phyloP scores from a whole-genome alignment of 148 eudicot species.

The Camellia granthamiana region DNA sequence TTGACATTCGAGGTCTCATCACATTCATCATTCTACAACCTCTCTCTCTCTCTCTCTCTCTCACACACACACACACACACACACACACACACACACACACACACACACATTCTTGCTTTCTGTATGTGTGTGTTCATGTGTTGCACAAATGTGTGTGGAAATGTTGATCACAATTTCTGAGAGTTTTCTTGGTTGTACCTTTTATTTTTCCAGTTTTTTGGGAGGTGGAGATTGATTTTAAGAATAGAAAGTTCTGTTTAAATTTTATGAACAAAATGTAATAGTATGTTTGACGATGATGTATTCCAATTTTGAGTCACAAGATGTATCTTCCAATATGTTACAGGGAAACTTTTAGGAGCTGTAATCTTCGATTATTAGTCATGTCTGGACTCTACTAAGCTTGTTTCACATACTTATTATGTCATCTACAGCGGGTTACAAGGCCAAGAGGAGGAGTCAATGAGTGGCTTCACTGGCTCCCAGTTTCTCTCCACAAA shows the following conservation, averaged over 20 bases:
- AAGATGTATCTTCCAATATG: background rate
- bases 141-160: background rate
- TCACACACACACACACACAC: background rate
- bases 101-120: too few species aligned
- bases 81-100: too few species aligned
- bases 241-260: background rate
- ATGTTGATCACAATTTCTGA: background rate
- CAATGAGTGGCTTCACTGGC: slow-evolving; percentile 94
- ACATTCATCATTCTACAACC: background rate
- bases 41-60: background rate
- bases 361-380: background rate
- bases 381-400: slow-evolving; percentile 2
- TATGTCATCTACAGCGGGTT: slow-evolving; percentile 60
- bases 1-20: background rate
- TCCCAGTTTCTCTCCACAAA: slow-evolving; percentile 87
- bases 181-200: background rate
- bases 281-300: too few species aligned
- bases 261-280: background rate
- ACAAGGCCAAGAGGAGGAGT: slow-evolving; percentile 92
- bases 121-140: background rate
- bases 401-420: slow-evolving; percentile 1
- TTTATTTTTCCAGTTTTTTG: background rate
- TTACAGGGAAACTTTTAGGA: background rate
- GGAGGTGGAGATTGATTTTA: background rate
- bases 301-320: background rate